phyloP scores from a whole-genome alignment of 345 rosid species.

The Linum lewisii region DNA sequence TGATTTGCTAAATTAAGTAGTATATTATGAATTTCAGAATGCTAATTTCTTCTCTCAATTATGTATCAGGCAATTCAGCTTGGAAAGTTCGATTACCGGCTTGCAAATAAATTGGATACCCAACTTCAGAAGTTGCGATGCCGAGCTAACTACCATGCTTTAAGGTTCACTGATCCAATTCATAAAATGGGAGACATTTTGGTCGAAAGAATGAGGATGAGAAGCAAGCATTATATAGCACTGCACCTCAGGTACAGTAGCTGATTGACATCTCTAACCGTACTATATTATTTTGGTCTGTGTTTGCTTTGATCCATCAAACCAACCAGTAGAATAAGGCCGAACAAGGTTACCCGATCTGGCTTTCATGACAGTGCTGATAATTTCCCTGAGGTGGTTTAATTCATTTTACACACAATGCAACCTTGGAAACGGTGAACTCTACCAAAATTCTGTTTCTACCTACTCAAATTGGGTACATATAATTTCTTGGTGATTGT shows the following conservation, averaged over 20 bases:
- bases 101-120: conserved; percentile 71
- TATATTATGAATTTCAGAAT: neutral
- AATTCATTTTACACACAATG: neutral
- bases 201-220: conserved; percentile 66
- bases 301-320: no score
- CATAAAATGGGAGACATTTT: conserved; percentile 60
- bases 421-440: neutral
- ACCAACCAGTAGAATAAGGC: no score
- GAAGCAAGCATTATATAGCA: conserved; percentile 74
- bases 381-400: neutral
- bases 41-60: conserved; percentile 11
- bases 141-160: conserved; percentile 86
- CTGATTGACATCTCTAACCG: neutral
- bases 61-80: conserved; percentile 71
- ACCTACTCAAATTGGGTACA: neutral
- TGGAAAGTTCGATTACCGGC: conserved; percentile 86
- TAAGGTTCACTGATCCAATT: conserved; percentile 79
- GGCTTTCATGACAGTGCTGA: neutral
- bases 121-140: conserved; percentile 92
- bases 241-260: conserved; percentile 74
- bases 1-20: neutral
- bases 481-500: neutral
- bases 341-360: neutral
- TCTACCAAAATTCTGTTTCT: neutral
- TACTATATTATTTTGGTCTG: no score